phyloP scores from a whole-genome alignment of 2,329 filamentous ascomycete species.

The Cordyceps javanica region DNA sequence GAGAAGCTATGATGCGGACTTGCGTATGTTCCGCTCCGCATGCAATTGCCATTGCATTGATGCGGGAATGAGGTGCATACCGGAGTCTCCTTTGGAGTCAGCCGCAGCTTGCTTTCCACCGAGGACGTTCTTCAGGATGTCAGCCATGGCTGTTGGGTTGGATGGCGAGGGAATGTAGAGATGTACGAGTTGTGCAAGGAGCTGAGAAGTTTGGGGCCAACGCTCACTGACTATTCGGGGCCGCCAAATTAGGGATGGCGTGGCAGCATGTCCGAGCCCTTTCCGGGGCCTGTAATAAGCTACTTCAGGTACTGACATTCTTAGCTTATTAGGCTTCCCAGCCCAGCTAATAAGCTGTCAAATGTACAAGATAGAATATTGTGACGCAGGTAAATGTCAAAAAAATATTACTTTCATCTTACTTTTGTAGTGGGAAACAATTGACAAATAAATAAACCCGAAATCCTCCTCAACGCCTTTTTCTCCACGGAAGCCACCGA shows the following conservation, averaged over 20 bases:
- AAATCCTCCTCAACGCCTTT: background rate
- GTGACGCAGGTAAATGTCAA: no score
- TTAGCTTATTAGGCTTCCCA: no score
- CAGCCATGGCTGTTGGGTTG: slow-evolving; percentile 41
- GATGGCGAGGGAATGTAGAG: slow-evolving; percentile 14
- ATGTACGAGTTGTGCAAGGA: slow-evolving; percentile 13
- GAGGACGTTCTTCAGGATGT: slow-evolving; percentile 62
- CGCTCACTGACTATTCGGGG: background rate
- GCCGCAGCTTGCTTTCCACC: slow-evolving; percentile 54
- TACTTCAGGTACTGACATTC: no score
- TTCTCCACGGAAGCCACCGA: background rate
- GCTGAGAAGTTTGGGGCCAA: slow-evolving; percentile 5
- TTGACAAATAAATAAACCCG: no score
- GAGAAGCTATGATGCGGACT: background rate
- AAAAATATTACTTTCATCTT: no score
- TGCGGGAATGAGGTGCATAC: slow-evolving; percentile 36
- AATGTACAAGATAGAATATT: no score
- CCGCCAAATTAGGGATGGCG: slow-evolving; percentile 11
- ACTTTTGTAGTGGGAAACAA: background rate
- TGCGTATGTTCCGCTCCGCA: background rate
- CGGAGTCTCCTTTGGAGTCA: slow-evolving; percentile 53
- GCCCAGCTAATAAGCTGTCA: background rate
- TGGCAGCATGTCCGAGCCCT: background rate
- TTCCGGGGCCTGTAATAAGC: no score
- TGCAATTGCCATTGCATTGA: background rate